These are phyloP conservation scores for Boletus subparvulus DNA, from an alignment of 768 basidiomycete species.

Conservation along the genomic window DNA sequence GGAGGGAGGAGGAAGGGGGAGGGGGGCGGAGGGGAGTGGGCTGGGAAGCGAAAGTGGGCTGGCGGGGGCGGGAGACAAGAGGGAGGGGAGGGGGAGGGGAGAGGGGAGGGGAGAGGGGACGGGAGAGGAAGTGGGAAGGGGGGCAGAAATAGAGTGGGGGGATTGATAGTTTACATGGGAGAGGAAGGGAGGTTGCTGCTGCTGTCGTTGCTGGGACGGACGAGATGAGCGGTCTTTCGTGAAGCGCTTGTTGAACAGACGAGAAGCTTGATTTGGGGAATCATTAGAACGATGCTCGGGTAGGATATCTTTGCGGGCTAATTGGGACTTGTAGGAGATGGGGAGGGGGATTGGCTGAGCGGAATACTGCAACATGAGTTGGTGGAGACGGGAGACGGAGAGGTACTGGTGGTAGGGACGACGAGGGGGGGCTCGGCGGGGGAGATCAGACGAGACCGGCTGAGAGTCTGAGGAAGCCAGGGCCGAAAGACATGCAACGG, in stretches of 20 bases:
- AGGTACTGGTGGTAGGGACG: slow-evolving; percentile 33
- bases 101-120: slow-evolving; percentile 24
- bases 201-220: slow-evolving; percentile 19
- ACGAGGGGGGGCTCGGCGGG: slow-evolving; percentile 30
- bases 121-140: slow-evolving; percentile 13
- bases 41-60: slow-evolving; percentile 37
- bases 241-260: slow-evolving; percentile 37
- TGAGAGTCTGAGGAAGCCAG: slow-evolving; percentile 32
- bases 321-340: slow-evolving; percentile 30
- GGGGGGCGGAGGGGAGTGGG: slow-evolving; percentile 36
- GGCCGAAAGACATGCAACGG: slow-evolving; percentile 30
- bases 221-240: slow-evolving; percentile 30
- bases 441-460: slow-evolving; percentile 56
- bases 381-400: slow-evolving; percentile 28
- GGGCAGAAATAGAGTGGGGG: slow-evolving; percentile 6
- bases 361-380: slow-evolving; percentile 61
- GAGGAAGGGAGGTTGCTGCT: not conserved
- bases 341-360: slow-evolving; percentile 36
- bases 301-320: slow-evolving; percentile 35
- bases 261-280: slow-evolving; percentile 17
- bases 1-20: no score
- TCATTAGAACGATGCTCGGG: slow-evolving; percentile 30
- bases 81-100: slow-evolving; percentile 32
- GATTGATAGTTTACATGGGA: slow-evolving; percentile 18
- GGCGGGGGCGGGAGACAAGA: slow-evolving; percentile 27